Percentiles rank a stretch among this genome's conserved stretches.
These are phyloP conservation scores for Lophiostoma macrostomum DNA, from an alignment of 495 filamentous ascomycete genomes.

Conservation along the genomic window DNA sequence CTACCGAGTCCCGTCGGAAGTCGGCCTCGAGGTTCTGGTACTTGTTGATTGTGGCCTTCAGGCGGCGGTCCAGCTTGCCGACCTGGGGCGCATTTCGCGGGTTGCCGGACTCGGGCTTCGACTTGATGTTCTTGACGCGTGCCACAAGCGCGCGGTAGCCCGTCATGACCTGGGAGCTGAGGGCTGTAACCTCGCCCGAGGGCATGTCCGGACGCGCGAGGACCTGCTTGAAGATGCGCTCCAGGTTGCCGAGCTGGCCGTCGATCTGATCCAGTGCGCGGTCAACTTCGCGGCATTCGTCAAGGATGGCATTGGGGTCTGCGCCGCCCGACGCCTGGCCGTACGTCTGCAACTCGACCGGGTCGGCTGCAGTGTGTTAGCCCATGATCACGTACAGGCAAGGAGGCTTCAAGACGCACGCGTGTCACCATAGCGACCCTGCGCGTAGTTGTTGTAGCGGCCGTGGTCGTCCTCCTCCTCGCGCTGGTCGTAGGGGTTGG, in stretches of 20 bases:
- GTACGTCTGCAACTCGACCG: conserved; percentile 46
- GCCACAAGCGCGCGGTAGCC: conserved; percentile 71
- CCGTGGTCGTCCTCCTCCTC: conserved; percentile 41
- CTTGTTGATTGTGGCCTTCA: conserved; percentile 72
- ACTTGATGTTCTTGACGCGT: conserved; percentile 75
- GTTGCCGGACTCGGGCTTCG: conserved; percentile 67
- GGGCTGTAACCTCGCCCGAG: conserved; percentile 51
- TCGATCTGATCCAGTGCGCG: conserved; percentile 73
- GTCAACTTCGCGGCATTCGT: conserved; percentile 77
- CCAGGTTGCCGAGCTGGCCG: conserved; percentile 58
- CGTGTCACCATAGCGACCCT: conserved; percentile 33
- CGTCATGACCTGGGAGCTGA: conserved; percentile 71
- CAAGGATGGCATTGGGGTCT: conserved; percentile 67
- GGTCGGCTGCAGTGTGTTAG: conserved; percentile 19
- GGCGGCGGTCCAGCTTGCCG: conserved; percentile 68
- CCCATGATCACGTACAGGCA: neutral
- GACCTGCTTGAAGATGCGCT: conserved; percentile 38
- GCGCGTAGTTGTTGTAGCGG: conserved; percentile 35
- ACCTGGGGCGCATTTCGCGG: conserved; percentile 73
- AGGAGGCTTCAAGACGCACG: conserved; percentile 7
- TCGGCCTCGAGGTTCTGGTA: conserved; percentile 75
- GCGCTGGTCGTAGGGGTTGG: conserved; percentile 59
- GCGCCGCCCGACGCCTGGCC: conserved; percentile 12
- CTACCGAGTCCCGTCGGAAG: conserved; percentile 72
- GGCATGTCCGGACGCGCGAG: conserved; percentile 31